phyloP scores from a whole-genome alignment of 768 basidiomycete species.

The Rhizopogon sp. region DNA sequence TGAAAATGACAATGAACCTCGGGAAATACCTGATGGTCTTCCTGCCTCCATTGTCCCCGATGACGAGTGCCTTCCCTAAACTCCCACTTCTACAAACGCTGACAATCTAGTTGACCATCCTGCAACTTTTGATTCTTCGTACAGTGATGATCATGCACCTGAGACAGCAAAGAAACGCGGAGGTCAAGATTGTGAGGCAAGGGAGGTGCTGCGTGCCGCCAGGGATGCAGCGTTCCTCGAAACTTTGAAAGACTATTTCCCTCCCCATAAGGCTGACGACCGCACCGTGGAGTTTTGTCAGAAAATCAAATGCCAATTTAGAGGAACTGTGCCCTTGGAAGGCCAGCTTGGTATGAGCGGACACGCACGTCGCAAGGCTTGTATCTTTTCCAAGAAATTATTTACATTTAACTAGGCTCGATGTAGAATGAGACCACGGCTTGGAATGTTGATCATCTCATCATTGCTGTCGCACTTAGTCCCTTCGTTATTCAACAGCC shows the following conservation, averaged over 20 bases:
- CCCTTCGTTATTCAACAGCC: slow-evolving; percentile 56
- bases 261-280: slow-evolving; percentile 65
- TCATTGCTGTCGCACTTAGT: slow-evolving; percentile 81
- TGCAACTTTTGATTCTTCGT: slow-evolving; percentile 1
- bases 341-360: slow-evolving; percentile 96
- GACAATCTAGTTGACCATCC: slow-evolving; percentile 2
- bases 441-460: slow-evolving; percentile 93
- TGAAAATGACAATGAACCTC: slow-evolving; percentile 4
- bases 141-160: neutral
- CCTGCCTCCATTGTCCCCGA: slow-evolving; percentile 21
- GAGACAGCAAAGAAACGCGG: slow-evolving; percentile 37
- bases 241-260: slow-evolving; percentile 77
- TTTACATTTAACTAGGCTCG: slow-evolving; percentile 38
- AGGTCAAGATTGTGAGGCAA: slow-evolving; percentile 31
- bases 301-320: slow-evolving; percentile 87
- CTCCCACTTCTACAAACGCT: slow-evolving; percentile 12
- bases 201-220: slow-evolving; percentile 39
- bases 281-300: slow-evolving; percentile 88
- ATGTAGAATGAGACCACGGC: slow-evolving; percentile 66
- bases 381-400: slow-evolving; percentile 15
- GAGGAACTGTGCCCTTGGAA: slow-evolving; percentile 85
- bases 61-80: slow-evolving; percentile 20
- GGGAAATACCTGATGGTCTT: neutral
- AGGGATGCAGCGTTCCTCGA: slow-evolving; percentile 55
- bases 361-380: slow-evolving; percentile 65